Conservation (phyloP, 2,329 filamentous ascomycete species). For the Xylaria arbuscula region DNA sequence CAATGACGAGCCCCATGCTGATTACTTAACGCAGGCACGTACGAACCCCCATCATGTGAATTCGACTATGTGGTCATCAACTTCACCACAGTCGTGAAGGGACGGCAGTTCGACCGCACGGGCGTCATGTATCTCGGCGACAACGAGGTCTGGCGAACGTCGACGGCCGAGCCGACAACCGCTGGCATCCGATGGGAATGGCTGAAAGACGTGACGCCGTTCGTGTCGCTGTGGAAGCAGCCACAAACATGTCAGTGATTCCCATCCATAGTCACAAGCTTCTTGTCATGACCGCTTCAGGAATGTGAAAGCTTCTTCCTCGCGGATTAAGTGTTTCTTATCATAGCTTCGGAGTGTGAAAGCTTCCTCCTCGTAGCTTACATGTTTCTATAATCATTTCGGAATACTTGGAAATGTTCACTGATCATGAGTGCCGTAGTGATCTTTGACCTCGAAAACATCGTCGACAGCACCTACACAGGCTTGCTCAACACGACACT, state of each 20-base stretch:
- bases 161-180: slow-evolving; percentile 79
- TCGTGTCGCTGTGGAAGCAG: slow-evolving; percentile 73
- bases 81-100: slow-evolving; percentile 76
- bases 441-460: slow-evolving; percentile 80
- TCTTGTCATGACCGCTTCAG: not conserved
- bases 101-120: slow-evolving; percentile 80
- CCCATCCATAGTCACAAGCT: not conserved
- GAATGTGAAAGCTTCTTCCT: too few relatives aligned
- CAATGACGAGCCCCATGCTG: slow-evolving; percentile 9
- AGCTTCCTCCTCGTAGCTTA: too few relatives aligned
- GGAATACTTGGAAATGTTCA: not conserved
- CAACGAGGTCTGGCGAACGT: slow-evolving; percentile 84
- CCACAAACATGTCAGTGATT: slow-evolving; percentile 58
- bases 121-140: slow-evolving; percentile 81
- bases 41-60: slow-evolving; percentile 72
- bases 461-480: slow-evolving; percentile 77
- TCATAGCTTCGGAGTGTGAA: too few relatives aligned
- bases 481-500: slow-evolving; percentile 79
- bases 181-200: slow-evolving; percentile 80
- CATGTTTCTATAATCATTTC: not conserved
- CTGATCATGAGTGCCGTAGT: not conserved
- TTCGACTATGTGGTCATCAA: slow-evolving; percentile 83
- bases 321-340: too few relatives aligned
- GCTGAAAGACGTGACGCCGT: slow-evolving; percentile 81
- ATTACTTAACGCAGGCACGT: slow-evolving; percentile 61